Percentiles rank a stretch among this genome's conserved stretches.
These are phyloP conservation scores for Scortechinia acanthostroma DNA, from an alignment of 2,329 filamentous ascomycete genomes.

Conservation along the genomic window DNA sequence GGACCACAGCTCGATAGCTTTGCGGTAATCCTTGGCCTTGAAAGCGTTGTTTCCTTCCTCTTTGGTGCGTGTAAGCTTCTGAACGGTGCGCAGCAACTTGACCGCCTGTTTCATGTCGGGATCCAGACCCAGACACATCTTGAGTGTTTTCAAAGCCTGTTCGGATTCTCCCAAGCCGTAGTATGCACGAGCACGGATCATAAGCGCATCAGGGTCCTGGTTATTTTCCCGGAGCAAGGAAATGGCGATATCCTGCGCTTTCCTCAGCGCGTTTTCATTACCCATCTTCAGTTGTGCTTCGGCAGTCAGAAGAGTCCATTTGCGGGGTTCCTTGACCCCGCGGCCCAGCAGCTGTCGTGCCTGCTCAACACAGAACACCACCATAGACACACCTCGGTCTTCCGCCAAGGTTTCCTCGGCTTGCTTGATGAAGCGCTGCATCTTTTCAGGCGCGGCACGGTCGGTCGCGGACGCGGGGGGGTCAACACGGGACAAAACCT, in stretches of 20 bases:
- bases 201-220: constrained; percentile 87
- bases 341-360: constrained; percentile 74
- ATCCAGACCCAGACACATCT: constrained; percentile 81
- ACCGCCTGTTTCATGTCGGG: constrained; percentile 85
- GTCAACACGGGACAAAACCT: constrained; percentile 73
- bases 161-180: constrained; percentile 92
- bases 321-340: constrained; percentile 74
- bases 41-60: constrained; percentile 86
- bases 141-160: constrained; percentile 86
- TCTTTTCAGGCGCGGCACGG: constrained; percentile 72
- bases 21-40: constrained; percentile 74
- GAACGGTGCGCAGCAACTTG: constrained; percentile 81
- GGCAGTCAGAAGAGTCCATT: constrained; percentile 88
- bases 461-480: constrained; percentile 80
- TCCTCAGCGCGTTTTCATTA: constrained; percentile 78
- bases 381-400: constrained; percentile 82
- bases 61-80: constrained; percentile 88
- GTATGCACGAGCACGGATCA: constrained; percentile 78
- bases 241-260: constrained; percentile 90
- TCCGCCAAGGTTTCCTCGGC: constrained; percentile 71
- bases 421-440: constrained; percentile 74
- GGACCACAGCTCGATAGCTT: constrained; percentile 78
- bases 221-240: constrained; percentile 76
- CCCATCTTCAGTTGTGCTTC: constrained; percentile 91
- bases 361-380: constrained; percentile 81